Percentiles rank a stretch among this genome's conserved stretches.
Conservation (phyloP, 2,329 filamentous ascomycete genomes). For the Colletotrichum plurivorum region DNA sequence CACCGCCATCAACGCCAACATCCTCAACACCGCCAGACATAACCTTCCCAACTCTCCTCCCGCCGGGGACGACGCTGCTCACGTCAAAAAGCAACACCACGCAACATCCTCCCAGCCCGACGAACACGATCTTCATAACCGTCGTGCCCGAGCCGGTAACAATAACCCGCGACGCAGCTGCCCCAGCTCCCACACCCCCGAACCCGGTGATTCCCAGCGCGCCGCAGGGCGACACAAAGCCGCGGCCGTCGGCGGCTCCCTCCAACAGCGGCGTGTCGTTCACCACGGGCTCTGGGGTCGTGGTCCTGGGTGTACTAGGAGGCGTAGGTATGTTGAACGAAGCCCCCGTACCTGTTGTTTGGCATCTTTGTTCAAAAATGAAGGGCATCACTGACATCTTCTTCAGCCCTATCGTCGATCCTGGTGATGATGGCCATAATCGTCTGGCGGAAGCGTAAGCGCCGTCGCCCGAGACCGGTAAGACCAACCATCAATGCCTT, state of each 20-base stretch:
- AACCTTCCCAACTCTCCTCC: background rate
- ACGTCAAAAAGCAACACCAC: background rate
- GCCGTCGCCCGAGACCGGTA: no score
- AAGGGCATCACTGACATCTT: no score
- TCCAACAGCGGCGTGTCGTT: background rate
- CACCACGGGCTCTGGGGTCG: background rate
- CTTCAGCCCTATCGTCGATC: no score
- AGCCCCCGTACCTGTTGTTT: no score
- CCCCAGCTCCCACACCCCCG: background rate
- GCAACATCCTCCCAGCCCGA: background rate
- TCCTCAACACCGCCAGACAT: background rate
- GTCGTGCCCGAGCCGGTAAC: background rate
- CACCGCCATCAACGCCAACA: background rate
- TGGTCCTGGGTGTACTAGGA: background rate
- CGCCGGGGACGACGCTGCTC: background rate
- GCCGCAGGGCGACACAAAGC: background rate
- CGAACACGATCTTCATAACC: slow-evolving; percentile 15
- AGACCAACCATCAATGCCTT: no score
- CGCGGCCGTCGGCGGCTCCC: background rate
- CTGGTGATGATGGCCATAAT: no score
- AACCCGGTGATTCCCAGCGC: background rate
- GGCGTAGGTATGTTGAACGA: no score
- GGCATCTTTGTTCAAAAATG: no score
- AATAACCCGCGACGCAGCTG: background rate
- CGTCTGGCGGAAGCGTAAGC: no score